phyloP scores from a whole-genome alignment of 2,329 filamentous ascomycete genomes.

The Alternaria gaisen region DNA sequence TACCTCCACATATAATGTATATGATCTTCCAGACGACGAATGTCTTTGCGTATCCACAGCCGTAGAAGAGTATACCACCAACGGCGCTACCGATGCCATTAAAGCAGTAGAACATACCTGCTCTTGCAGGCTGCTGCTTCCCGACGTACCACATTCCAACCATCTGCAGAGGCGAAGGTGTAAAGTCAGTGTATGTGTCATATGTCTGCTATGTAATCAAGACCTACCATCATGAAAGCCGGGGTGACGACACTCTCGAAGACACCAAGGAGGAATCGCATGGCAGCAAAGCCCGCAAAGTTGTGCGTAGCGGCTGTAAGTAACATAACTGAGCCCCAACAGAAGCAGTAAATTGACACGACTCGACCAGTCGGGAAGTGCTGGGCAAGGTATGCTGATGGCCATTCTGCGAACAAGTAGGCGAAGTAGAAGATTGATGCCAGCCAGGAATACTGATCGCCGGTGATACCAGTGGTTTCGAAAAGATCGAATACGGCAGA shows the following conservation, averaged over 20 bases:
- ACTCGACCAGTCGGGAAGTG: constrained; percentile 46
- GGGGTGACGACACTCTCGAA: constrained; percentile 34
- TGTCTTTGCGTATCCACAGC: constrained; percentile 53
- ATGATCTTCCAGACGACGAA: constrained; percentile 58
- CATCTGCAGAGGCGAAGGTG: background rate
- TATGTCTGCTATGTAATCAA: background rate
- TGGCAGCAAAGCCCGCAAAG: constrained; percentile 31
- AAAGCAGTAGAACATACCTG: constrained; percentile 36
- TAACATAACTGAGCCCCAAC: constrained; percentile 31
- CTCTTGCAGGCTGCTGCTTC: constrained; percentile 29
- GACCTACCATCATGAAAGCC: constrained; percentile 31
- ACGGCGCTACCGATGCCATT: constrained; percentile 30
- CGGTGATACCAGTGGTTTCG: constrained; percentile 57
- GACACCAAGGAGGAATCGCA: constrained; percentile 32
- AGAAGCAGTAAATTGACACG: constrained; percentile 32
- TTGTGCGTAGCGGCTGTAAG: constrained; percentile 30
- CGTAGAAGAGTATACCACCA: constrained; percentile 50
- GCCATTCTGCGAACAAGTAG: constrained; percentile 33
- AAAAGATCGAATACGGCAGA: constrained; percentile 66
- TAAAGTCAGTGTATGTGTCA: background rate
- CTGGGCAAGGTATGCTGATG: constrained; percentile 39
- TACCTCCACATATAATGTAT: constrained; percentile 57
- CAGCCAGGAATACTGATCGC: constrained; percentile 63
- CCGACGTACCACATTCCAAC: constrained; percentile 20
- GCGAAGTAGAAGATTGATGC: constrained; percentile 66